Percentiles rank a stretch among this genome's conserved stretches.
Conservation (phyloP, 192 early-diverging fungal genomes). For the Coemansia sp. region DNA sequence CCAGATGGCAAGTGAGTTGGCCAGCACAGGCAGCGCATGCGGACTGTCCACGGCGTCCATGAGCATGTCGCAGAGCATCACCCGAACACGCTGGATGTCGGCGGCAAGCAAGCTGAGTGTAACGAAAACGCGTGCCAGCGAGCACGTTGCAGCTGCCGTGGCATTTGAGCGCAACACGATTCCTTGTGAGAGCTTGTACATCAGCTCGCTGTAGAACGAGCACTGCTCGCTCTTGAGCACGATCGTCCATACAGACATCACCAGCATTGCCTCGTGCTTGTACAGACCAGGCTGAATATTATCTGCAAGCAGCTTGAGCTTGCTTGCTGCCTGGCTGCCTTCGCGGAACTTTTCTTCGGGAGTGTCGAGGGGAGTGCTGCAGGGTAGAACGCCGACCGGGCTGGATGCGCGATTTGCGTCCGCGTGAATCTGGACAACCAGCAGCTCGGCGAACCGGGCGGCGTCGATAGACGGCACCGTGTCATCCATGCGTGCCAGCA, state of each 20-base stretch:
- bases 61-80: slow-evolving; percentile 45
- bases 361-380: background rate
- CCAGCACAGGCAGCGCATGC: slow-evolving; percentile 41
- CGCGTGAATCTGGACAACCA: slow-evolving; percentile 12
- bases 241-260: slow-evolving; percentile 32
- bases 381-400: background rate
- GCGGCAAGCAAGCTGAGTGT: slow-evolving; percentile 31
- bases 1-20: slow-evolving; percentile 40
- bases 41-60: slow-evolving; percentile 51
- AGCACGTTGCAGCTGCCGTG: slow-evolving; percentile 27
- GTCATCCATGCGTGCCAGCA: slow-evolving; percentile 9
- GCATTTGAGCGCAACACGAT: slow-evolving; percentile 19
- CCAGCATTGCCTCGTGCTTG: slow-evolving; percentile 19
- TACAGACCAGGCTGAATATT: slow-evolving; percentile 18
- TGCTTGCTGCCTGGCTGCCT: slow-evolving; percentile 2
- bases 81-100: slow-evolving; percentile 42
- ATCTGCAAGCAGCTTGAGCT: background rate
- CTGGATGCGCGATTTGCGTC: slow-evolving; percentile 2
- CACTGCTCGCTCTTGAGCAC: slow-evolving; percentile 28
- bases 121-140: slow-evolving; percentile 43
- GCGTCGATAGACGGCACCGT: slow-evolving; percentile 13
- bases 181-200: slow-evolving; percentile 29
- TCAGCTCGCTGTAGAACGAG: slow-evolving; percentile 24
- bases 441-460: slow-evolving; percentile 12
- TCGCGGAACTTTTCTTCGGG: slow-evolving; percentile 1